phyloP scores from a whole-genome alignment of 1,139 yeast species.

The Candida gigantensis region DNA sequence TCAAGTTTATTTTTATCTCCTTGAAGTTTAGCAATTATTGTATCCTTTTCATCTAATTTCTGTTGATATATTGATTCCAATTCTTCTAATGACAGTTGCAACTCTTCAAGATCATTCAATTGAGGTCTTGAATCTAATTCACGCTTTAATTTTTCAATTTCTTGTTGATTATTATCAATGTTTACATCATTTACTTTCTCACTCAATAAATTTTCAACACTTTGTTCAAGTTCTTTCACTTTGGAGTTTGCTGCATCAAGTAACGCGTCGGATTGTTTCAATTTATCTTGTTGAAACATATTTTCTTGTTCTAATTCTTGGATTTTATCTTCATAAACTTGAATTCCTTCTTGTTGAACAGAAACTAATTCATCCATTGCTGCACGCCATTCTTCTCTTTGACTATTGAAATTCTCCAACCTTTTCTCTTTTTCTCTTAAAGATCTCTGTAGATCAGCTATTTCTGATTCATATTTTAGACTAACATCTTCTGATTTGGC shows the following conservation, averaged over 20 bases:
- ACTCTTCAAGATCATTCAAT: slow-evolving; percentile 31
- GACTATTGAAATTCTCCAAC: slow-evolving; percentile 49
- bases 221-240: slow-evolving; percentile 16
- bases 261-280: slow-evolving; percentile 15
- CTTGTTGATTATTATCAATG: slow-evolving; percentile 16
- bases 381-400: slow-evolving; percentile 58
- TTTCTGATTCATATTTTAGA: slow-evolving; percentile 41
- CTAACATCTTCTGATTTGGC: slow-evolving; percentile 8
- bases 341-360: slow-evolving; percentile 40
- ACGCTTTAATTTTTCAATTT: slow-evolving; percentile 17
- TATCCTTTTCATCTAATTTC: slow-evolving; percentile 31
- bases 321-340: slow-evolving; percentile 21
- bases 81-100: slow-evolving; percentile 33
- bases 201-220: slow-evolving; percentile 7
- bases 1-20: slow-evolving; percentile 18
- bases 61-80: slow-evolving; percentile 32
- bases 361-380: slow-evolving; percentile 54
- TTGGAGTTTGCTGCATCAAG: slow-evolving; percentile 21
- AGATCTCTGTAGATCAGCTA: slow-evolving; percentile 22
- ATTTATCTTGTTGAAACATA: slow-evolving; percentile 13
- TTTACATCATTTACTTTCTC: slow-evolving; percentile 14
- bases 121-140: slow-evolving; percentile 34
- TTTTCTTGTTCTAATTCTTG: slow-evolving; percentile 15
- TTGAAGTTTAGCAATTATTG: slow-evolving; percentile 20
- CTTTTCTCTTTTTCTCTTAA: slow-evolving; percentile 44